phyloP scores from a whole-genome alignment of 202 grass and related monocot species.

The Schoenoplectus triqueter region DNA sequence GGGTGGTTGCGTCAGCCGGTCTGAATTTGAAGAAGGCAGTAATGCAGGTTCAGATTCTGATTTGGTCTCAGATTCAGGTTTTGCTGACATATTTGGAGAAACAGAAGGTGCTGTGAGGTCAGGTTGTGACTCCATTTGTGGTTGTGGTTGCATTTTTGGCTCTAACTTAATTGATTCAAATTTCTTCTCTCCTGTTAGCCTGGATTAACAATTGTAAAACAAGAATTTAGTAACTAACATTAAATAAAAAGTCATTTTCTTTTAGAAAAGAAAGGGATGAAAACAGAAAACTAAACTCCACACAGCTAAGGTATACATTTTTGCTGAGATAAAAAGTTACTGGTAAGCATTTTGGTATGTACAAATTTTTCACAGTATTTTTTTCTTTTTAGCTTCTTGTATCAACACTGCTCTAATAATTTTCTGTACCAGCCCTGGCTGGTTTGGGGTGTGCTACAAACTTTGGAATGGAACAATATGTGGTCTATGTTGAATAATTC shows the following conservation, averaged over 20 bases:
- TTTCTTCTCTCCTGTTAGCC: constrained; percentile 20
- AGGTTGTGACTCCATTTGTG: not conserved
- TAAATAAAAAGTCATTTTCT: not conserved
- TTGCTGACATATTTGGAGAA: not conserved
- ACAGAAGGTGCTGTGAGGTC: not conserved
- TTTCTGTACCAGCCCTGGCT: not conserved
- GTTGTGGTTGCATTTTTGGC: not conserved
- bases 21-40: constrained; percentile 4
- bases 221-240: not conserved
- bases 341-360: not conserved
- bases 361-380: not conserved
- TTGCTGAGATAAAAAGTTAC: too few relatives aligned
- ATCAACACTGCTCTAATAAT: not conserved
- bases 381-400: not conserved
- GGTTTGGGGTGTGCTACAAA: not conserved
- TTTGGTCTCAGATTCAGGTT: constrained; percentile 14
- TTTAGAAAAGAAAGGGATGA: not conserved
- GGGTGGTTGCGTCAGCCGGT: constrained; percentile 2
- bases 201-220: constrained; percentile 9
- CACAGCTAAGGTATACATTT: not conserved
- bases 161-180: not conserved
- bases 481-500: not conserved
- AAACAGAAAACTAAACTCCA: not conserved
- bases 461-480: constrained; percentile 7
- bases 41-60: constrained; percentile 16